Conservation (phyloP, 2,329 filamentous ascomycete species). For the Alternaria alternata region DNA sequence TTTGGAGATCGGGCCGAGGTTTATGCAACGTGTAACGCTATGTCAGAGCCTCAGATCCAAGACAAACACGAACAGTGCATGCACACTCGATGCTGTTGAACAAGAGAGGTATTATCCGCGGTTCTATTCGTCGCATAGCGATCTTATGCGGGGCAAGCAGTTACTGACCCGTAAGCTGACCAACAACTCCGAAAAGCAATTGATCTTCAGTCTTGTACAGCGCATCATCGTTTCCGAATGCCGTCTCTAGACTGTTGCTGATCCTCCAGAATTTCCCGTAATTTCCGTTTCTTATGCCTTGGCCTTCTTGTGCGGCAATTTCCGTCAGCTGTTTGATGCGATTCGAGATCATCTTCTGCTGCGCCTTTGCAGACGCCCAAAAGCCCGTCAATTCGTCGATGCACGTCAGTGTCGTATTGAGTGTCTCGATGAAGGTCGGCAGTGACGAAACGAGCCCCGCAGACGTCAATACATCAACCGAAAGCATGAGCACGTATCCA, state of each 20-base stretch:
- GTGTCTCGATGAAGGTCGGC: slow-evolving; percentile 62
- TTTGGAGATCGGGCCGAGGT: not conserved
- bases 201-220: slow-evolving; percentile 51
- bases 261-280: slow-evolving; percentile 49
- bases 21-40: slow-evolving; percentile 1
- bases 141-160: not conserved
- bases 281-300: slow-evolving; percentile 37
- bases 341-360: slow-evolving; percentile 59
- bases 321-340: slow-evolving; percentile 58
- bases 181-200: slow-evolving; percentile 41
- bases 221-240: slow-evolving; percentile 54
- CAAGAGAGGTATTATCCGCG: not conserved
- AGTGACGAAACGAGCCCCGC: slow-evolving; percentile 57
- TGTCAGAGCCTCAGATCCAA: not conserved
- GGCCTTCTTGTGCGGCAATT: slow-evolving; percentile 48
- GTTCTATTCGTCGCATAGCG: not conserved
- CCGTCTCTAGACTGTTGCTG: slow-evolving; percentile 51
- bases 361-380: slow-evolving; percentile 66
- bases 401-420: slow-evolving; percentile 62
- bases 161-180: slow-evolving; percentile 30
- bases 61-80: not conserved
- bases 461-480: slow-evolving; percentile 72
- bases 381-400: slow-evolving; percentile 65
- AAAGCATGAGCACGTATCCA: slow-evolving; percentile 68
- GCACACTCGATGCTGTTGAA: not conserved